Evolutionary conservation across 1,139 yeast genomes (phyloP), one percentile per base, ranked within the genome.

Genomic region (Wickerhamomyces sp.): DNA sequence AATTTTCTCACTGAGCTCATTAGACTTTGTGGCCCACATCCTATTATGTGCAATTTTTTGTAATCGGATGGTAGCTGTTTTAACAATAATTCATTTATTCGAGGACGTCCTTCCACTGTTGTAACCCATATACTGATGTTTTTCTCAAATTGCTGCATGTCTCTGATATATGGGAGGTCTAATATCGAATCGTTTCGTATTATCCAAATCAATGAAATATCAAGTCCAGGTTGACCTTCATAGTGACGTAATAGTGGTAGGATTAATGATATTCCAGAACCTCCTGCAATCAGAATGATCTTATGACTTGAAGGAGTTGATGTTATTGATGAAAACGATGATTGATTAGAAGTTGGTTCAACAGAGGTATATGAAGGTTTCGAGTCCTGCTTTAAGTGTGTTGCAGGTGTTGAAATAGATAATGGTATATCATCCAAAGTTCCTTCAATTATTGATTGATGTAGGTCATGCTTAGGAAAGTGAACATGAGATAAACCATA

Each of bases 11-110:
- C 67, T 9, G 67, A 72, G 1, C 42, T 20, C 34, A 74, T 66
- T 42, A 78, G 54, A 0, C 63, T 43, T 3, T 54, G 56, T 1
- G 83, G 83, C 0, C 85, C 84, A 61, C 84, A 78, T 0, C 77
- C 72, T 18, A 78, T 54, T 1, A 78, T 36, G 25, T 48, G 56
- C 69, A 78, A 68, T 37, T 62, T 59, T 65, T 5, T 54, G 54
- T 2, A n/a, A 4, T 5, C 31, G 7, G 13, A 36, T 10, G 18
- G 13, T 15, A 42, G 19, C 1, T 40, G 17, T 16, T 49, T 46
- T 24, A 30, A 40, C 3, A 74, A 51, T 2, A 67, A 45, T 5
- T 52, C 49, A 7, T 58, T 55, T 3, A 75, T 48, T 29, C 62
- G 50, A 0, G 83, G 82, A 31, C 80, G 55, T 1, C 54, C 56